Conservation (phyloP, 345 rosid species). For the Eucalyptus tenuipes region DNA sequence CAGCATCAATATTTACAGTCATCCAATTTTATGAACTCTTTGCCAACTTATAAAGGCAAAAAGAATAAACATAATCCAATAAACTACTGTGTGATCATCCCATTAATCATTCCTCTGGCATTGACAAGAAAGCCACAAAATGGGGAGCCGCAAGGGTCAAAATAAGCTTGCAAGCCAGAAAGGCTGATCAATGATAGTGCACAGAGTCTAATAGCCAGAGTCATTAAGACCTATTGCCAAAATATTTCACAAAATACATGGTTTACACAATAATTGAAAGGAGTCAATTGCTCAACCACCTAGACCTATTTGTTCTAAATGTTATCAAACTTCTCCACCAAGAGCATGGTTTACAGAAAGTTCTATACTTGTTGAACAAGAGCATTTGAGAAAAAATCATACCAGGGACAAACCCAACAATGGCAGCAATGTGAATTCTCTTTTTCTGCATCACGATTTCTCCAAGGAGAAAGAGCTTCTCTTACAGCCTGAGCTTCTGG, state of each 20-base stretch:
- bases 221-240: not conserved
- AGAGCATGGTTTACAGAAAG: not conserved
- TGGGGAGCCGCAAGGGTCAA: not conserved
- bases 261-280: not conserved
- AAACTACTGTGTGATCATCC: not conserved
- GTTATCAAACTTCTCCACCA: not conserved
- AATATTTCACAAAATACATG: not conserved
- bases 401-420: not conserved
- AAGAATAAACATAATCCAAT: not conserved
- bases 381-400: not conserved
- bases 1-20: not conserved
- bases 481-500: slow-evolving; percentile 59
- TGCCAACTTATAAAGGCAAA: not conserved
- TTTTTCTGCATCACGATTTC: slow-evolving; percentile 31
- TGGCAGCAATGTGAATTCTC: slow-evolving; percentile 9
- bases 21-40: not conserved
- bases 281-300: not conserved
- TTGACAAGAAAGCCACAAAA: not conserved
- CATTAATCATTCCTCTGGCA: not conserved
- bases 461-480: slow-evolving; percentile 86
- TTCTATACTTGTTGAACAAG: not conserved
- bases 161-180: not conserved
- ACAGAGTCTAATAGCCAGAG: not conserved
- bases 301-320: not conserved
- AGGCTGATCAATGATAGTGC: not conserved